Conservation (phyloP, 2,329 filamentous ascomycete species). For the Pestalotiopsis sp. region DNA sequence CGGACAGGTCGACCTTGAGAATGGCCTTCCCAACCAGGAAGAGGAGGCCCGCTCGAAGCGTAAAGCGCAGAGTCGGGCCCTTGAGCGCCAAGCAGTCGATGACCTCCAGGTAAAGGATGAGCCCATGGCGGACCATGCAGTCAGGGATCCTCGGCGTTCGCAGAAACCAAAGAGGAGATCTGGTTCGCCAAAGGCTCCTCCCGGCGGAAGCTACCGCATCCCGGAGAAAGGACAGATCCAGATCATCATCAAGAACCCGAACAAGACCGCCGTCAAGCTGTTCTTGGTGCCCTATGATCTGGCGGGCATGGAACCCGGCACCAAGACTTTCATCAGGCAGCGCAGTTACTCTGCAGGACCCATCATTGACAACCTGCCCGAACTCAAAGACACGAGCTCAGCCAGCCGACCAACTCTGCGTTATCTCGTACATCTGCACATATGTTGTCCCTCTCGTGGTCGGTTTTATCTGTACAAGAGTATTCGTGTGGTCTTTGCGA, state of each 20-base stretch:
- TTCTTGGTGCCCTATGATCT: slow-evolving; percentile 95
- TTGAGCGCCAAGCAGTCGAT: slow-evolving; percentile 38
- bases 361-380: slow-evolving; percentile 69
- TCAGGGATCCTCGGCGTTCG: slow-evolving; percentile 33
- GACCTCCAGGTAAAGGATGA: slow-evolving; percentile 29
- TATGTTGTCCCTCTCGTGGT: slow-evolving; percentile 83
- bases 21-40: slow-evolving; percentile 63
- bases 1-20: slow-evolving; percentile 88
- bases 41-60: slow-evolving; percentile 50
- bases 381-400: slow-evolving; percentile 26
- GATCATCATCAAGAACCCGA: slow-evolving; percentile 96
- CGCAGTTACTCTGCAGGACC: slow-evolving; percentile 89
- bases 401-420: slow-evolving; percentile 73
- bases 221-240: slow-evolving; percentile 93
- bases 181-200: slow-evolving; percentile 67
- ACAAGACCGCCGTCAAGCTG: slow-evolving; percentile 96
- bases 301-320: slow-evolving; percentile 87
- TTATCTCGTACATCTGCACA: slow-evolving; percentile 90
- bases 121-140: slow-evolving; percentile 22
- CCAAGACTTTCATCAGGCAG: slow-evolving; percentile 95
- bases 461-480: slow-evolving; percentile 90
- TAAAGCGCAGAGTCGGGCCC: slow-evolving; percentile 49
- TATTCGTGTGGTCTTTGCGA: slow-evolving; percentile 94
- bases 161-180: slow-evolving; percentile 56
- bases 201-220: slow-evolving; percentile 90